Base-by-base conservation (phyloP, 164 flowering plant species). In the Nelumbo lutea region DNA sequence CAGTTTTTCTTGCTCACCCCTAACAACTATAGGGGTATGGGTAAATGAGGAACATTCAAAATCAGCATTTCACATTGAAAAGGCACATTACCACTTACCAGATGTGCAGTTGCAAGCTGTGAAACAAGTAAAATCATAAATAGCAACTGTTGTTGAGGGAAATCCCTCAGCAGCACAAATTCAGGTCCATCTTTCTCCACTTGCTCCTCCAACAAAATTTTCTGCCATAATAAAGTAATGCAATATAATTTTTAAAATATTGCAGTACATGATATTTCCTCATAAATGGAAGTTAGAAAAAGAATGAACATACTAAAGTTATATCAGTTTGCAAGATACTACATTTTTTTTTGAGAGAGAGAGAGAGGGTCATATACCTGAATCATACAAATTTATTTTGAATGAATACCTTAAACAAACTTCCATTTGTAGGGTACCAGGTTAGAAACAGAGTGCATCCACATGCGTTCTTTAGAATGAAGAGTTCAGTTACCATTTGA, bases 101-200 rank as follows among this genome's bases (percentile, higher is more conserved):
- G 85, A 84, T 56, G 84, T 83, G 82, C 97, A 95, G 76, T 88
- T 84, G 85, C 98, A 95, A 67, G 87, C 71, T 10, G 87, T 75
- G 74, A 95, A 91, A 79, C 99, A 95, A 66, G 73, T 77, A 58
- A 76, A 57, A 65, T 77, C 75, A 58, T 76, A 76, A 65, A 68
- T 66, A 45, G 65, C 70, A 43, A 76, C 68, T 59, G 78, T 79
- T 56, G 79, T 72, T 79, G 72, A 76, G 41, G 94, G 90, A 7
- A 86, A 79, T 61, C 79, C 85, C 76, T 82, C 82, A 66, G 66
- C 73, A 66, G 77, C 73, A 77, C 99, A 95, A 61, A 70, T 63
- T 73, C 99, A 95, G 41, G 81, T 72, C 99, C 97, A 95, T 70
- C 50, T 76, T 57, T 61, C 70, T 65, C 64, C 83, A 66, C 67